Base-by-base conservation (phyloP, 192 early-diverging fungal genomes). In the Nowakowskiella sp. region DNA sequence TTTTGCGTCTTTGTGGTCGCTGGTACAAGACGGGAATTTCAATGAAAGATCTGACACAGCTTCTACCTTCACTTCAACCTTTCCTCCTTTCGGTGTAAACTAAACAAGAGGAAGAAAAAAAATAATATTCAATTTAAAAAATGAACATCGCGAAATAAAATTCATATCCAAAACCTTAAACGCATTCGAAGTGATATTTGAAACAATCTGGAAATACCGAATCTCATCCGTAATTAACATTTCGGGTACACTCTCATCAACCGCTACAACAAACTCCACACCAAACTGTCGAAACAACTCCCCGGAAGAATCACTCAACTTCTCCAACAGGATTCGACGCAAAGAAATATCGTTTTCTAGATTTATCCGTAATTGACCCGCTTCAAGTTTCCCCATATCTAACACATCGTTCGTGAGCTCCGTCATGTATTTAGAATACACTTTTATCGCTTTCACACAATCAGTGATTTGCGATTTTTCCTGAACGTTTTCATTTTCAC, bases 371-470 rank as follows among this genome's bases (percentile, higher is more conserved):
- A 56, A n/a, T 6, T 24, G 10, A 6, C 55, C 56, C 10, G 58
- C 56, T 31, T 64, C 62, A 27, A 59, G 54, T 13, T 51, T 29
- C 6, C 58, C 62, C 42, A 64, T 46, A 1, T 64, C 62, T 1
- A 64, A 51, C 0, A 55, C 42, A 31, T 64, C 62, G 22, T 64
- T 64, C 21, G 60, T 44, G 26, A 64, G 49, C 16, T 55, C 64
- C 7, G 60, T 49, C 62, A 64, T 64, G 42, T 64, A 59, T 30
- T 61, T 45, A 10, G 62, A 59, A 4, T 55, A 66, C 19, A 64
- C 32, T 3, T 29, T 36, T 10, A 64, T 64, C 0, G 62, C 54
- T n/a, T n/a, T n/a, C n/a, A n/a, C n/a, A n/a, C n/a, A n/a, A 6
- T 56, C 55, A n/a, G 6, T 31, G 46, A 56, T 44, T 7, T 53